Evolutionary conservation across 805 yeast species (phyloP).

Genomic region (Candida insectorum): DNA sequence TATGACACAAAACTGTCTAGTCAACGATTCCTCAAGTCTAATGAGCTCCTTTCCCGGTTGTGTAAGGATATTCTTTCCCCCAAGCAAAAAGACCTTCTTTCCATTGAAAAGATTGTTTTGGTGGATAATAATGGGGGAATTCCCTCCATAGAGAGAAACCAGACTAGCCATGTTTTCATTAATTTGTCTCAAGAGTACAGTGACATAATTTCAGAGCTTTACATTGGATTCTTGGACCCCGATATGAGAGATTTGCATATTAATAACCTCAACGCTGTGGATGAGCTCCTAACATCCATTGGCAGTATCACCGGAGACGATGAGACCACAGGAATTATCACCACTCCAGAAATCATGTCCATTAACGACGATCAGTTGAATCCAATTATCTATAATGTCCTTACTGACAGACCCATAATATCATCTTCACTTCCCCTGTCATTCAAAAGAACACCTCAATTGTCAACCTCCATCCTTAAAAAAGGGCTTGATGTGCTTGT

Average conservation of each 20-base stretch:
- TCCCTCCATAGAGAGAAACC: conserved; percentile 78
- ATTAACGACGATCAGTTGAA: conserved; percentile 52
- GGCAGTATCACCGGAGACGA: conserved; percentile 39
- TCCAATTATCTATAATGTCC: conserved; percentile 84
- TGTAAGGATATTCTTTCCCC: conserved; percentile 21
- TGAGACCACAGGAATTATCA: conserved; percentile 75
- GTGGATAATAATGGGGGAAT: conserved; percentile 87
- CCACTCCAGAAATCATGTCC: conserved; percentile 77
- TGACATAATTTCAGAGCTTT: conserved; percentile 60
- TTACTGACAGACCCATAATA: conserved; percentile 87
- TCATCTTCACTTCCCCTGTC: conserved; percentile 85
- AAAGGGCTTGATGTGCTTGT: conserved; percentile 64
- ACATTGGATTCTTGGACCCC: conserved; percentile 52
- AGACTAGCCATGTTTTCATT: conserved; percentile 82
- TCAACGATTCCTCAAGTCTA: conserved; percentile 24
- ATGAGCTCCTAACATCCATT: conserved; percentile 46
- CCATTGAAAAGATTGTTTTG: conserved; percentile 77
- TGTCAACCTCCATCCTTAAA: conserved; percentile 76
- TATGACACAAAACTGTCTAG: conserved; percentile 28
- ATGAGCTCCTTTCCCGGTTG: conserved; percentile 23
- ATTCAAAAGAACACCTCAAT: conserved; percentile 49
- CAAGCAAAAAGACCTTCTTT: conserved; percentile 26
- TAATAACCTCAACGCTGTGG: conserved; percentile 66
- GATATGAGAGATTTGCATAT: conserved; percentile 51
- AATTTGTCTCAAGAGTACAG: conserved; percentile 80